Evolutionary conservation across 306 rosid genomes (phyloP).

Genomic region (Prunus dulcis): DNA sequence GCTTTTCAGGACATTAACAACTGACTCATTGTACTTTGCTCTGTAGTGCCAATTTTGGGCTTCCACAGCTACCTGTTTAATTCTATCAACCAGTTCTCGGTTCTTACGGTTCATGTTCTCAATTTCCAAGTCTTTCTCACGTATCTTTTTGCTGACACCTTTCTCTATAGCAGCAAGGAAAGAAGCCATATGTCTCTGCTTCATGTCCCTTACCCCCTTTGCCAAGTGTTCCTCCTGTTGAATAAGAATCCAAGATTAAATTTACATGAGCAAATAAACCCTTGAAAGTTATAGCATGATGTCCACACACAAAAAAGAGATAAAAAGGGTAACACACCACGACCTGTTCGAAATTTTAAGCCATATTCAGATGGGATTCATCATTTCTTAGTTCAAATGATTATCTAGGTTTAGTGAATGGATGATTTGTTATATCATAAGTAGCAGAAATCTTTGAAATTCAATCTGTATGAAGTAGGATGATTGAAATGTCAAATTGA

Average conservation of each 20-base stretch:
- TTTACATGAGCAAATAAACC: slow-evolving; percentile 5
- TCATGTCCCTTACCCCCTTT: slow-evolving; percentile 75
- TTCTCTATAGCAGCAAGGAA: slow-evolving; percentile 64
- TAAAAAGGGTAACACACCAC: neutral
- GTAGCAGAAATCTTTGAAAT: neutral
- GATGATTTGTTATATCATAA: neutral
- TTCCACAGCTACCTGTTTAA: slow-evolving; percentile 74
- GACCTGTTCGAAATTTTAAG: neutral
- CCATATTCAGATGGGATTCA: neutral
- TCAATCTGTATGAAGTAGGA: neutral
- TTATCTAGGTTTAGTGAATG: neutral
- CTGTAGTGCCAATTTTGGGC: slow-evolving; percentile 83
- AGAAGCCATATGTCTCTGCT: slow-evolving; percentile 64
- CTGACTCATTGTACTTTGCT: slow-evolving; percentile 83
- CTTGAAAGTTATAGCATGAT: neutral
- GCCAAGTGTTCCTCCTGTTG: slow-evolving; percentile 77
- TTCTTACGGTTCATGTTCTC: slow-evolving; percentile 73
- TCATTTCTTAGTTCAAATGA: neutral
- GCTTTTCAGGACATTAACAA: slow-evolving; percentile 69
- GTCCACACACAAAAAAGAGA: neutral
- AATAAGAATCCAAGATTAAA: slow-evolving; percentile 8
- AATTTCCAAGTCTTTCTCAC: slow-evolving; percentile 71
- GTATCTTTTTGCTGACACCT: slow-evolving; percentile 61
- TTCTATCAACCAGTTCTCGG: slow-evolving; percentile 70
- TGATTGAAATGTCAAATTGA: neutral